phyloP scores from a whole-genome alignment of 2,329 filamentous ascomycete species.

The Aspergillus sp. region DNA sequence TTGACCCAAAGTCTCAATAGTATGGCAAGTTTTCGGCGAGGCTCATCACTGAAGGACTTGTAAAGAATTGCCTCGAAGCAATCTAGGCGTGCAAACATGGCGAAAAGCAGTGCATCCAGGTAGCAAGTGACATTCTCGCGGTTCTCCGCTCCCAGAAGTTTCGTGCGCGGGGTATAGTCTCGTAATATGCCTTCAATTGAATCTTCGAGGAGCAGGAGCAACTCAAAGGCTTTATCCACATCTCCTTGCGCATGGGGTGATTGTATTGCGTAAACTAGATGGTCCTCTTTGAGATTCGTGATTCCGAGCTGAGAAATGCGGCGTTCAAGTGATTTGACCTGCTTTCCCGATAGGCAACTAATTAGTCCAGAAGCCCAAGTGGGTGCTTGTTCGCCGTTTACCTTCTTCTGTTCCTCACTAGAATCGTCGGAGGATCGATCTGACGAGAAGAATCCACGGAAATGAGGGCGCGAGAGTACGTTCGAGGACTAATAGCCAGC shows the following conservation, averaged over 20 bases:
- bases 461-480: slow-evolving; percentile 25
- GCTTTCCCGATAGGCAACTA: slow-evolving; percentile 12
- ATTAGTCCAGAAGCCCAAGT: background rate
- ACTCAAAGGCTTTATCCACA: slow-evolving; percentile 69
- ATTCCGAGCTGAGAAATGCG: slow-evolving; percentile 56
- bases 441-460: slow-evolving; percentile 35
- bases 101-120: slow-evolving; percentile 84
- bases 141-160: slow-evolving; percentile 83
- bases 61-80: slow-evolving; percentile 93
- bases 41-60: slow-evolving; percentile 71
- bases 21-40: slow-evolving; percentile 70
- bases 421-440: slow-evolving; percentile 19
- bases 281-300: slow-evolving; percentile 57
- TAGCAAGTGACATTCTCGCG: slow-evolving; percentile 89
- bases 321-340: slow-evolving; percentile 55
- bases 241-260: slow-evolving; percentile 68
- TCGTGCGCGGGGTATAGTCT: slow-evolving; percentile 68
- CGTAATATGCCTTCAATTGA: slow-evolving; percentile 77
- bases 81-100: slow-evolving; percentile 89
- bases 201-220: slow-evolving; percentile 76
- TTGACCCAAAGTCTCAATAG: slow-evolving; percentile 90
- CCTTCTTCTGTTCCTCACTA: slow-evolving; percentile 36
- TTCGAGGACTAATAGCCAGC: slow-evolving; percentile 19
- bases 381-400: slow-evolving; percentile 10
- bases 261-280: slow-evolving; percentile 62